Base-by-base conservation (phyloP, 306 rosid genomes). In the Sechiopsis laciniata region DNA sequence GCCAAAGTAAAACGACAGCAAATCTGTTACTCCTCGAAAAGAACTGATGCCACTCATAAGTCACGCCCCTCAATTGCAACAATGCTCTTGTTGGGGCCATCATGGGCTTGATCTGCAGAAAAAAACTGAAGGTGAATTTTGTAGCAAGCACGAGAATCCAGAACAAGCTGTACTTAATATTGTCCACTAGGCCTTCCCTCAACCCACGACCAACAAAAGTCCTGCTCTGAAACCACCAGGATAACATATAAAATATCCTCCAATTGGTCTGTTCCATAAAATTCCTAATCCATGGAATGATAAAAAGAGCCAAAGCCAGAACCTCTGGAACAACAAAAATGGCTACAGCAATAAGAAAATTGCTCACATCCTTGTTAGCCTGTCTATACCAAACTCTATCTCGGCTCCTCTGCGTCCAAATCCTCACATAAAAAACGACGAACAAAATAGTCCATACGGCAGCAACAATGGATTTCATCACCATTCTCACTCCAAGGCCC, bases 161-260 rank as follows among this genome's bases (percentile, higher is more conserved):
- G 85, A 92, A 92, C 76, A 92, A 35, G 42, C 83, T 68, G 76
- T 88, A 92, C 88, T 85, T 88, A 4, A 92, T 55, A 79, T 92
- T 92, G 82, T 92, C 96, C 42, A 87, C 55, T 26, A 90, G 89
- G 65, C 96, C 96, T 85, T 92, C 98, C 79, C 98, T 85, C 89
- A 92, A 73, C 77, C 96, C 98, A 74, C 98, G 96, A 24, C 98
- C 98, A 71, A 90, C 98, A 81, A 90, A 92, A 55, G 80, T 84
- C 81, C 91, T 84, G 79, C 93, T 86, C 81, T 90, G 96, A 76
- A 90, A 92, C 98, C 98, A 92, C 98, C 98, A 92, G 0, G 93
- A 85, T 55, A 92, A 76, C 81, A 83, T 67, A 83, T 89, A 85
- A 82, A 92, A 90, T 17, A 90, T 76, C 85, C 83, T 87, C 98